These are phyloP conservation scores for Porpolomopsis calyptriformis DNA, from an alignment of 768 basidiomycete species.

Conservation along the genomic window DNA sequence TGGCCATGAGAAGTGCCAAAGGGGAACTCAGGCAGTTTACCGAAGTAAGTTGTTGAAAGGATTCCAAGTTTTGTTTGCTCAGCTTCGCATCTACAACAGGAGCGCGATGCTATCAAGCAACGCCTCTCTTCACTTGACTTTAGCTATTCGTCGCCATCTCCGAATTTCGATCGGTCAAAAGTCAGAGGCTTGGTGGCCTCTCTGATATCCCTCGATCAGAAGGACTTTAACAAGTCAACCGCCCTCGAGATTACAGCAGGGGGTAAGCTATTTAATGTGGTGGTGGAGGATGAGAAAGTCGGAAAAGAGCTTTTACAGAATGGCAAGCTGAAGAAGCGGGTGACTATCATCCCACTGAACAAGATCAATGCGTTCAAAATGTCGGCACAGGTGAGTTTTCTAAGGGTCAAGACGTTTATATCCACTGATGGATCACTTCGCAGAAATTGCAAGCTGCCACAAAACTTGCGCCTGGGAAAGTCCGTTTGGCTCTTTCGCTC, in stretches of 20 bases:
- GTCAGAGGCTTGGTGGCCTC: slow-evolving; percentile 90
- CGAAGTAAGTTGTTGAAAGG: slow-evolving; percentile 39
- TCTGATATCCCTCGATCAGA: slow-evolving; percentile 64
- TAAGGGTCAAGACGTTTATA: neutral
- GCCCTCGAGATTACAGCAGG: slow-evolving; percentile 92
- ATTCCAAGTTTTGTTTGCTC: slow-evolving; percentile 1
- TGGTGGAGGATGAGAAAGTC: slow-evolving; percentile 83
- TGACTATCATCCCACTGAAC: slow-evolving; percentile 89
- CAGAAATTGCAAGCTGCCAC: slow-evolving; percentile 74
- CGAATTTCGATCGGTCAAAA: slow-evolving; percentile 70
- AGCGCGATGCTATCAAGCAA: slow-evolving; percentile 57
- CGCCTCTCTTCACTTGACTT: slow-evolving; percentile 69
- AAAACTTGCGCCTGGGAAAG: slow-evolving; percentile 67
- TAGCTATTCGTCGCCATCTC: slow-evolving; percentile 65
- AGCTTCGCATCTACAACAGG: slow-evolving; percentile 28
- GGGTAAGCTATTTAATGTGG: slow-evolving; percentile 82
- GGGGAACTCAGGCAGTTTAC: slow-evolving; percentile 42
- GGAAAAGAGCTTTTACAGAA: slow-evolving; percentile 78
- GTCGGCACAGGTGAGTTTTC: slow-evolving; percentile 30
- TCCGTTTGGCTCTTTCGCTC: slow-evolving; percentile 78
- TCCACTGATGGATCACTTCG: neutral
- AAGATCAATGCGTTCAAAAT: slow-evolving; percentile 65
- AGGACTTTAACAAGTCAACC: slow-evolving; percentile 69
- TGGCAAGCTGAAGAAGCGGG: slow-evolving; percentile 66
- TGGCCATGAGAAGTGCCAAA: slow-evolving; percentile 40